phyloP scores from a whole-genome alignment of 2,329 filamentous ascomycete genomes.

The Dothiorella sarmentorum region DNA sequence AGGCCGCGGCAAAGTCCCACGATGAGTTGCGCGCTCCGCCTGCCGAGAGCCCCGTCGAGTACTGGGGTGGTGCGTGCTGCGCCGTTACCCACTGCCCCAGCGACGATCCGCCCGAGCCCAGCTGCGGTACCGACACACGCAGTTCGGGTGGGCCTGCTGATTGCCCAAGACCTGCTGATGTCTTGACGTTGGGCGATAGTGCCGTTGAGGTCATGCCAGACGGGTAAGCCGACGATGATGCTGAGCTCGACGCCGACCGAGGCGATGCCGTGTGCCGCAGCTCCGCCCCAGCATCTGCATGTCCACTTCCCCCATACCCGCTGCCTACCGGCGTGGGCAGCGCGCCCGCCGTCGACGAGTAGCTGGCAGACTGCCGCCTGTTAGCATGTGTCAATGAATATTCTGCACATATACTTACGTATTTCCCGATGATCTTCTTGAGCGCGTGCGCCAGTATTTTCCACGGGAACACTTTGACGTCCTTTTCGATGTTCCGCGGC shows the following conservation, averaged over 20 bases:
- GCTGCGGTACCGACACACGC: slow-evolving; percentile 32
- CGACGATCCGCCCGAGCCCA: slow-evolving; percentile 35
- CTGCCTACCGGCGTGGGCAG: slow-evolving; percentile 37
- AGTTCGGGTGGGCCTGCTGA: slow-evolving; percentile 32
- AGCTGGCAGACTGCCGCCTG: slow-evolving; percentile 59
- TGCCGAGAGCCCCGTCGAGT: slow-evolving; percentile 29
- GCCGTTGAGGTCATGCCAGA: slow-evolving; percentile 40
- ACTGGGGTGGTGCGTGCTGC: slow-evolving; percentile 6
- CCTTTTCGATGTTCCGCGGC: slow-evolving; percentile 96
- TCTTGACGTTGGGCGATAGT: slow-evolving; percentile 44
- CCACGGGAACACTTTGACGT: slow-evolving; percentile 98
- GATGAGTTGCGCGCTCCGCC: slow-evolving; percentile 30
- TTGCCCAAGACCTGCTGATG: slow-evolving; percentile 36
- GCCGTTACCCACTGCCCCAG: slow-evolving; percentile 26
- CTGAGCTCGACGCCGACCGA: slow-evolving; percentile 46
- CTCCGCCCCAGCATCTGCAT: slow-evolving; percentile 43
- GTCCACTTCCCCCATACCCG: slow-evolving; percentile 39
- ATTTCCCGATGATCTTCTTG: slow-evolving; percentile 99
- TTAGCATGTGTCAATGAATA: slow-evolving; percentile 27
- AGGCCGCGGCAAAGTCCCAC: slow-evolving; percentile 36
- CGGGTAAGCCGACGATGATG: slow-evolving; percentile 44
- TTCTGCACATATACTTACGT: slow-evolving; percentile 52
- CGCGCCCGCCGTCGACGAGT: slow-evolving; percentile 60
- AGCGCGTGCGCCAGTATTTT: slow-evolving; percentile 80
- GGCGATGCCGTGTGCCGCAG: slow-evolving; percentile 47